Conservation (phyloP, 768 basidiomycete species). For the Sutorius australiensis region DNA sequence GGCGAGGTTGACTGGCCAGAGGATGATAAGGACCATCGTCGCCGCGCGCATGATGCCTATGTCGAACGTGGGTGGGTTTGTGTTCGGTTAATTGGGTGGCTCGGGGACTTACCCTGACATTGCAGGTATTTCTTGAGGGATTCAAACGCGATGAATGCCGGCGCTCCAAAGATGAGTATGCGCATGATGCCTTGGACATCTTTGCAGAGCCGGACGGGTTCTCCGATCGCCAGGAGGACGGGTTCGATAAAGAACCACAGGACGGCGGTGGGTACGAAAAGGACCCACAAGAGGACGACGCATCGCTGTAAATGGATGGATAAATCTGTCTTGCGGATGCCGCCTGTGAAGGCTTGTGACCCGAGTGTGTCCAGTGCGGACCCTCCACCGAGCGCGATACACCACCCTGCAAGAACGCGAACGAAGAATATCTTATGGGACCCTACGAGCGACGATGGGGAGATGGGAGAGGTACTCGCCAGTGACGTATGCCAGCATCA, state of each 20-base stretch:
- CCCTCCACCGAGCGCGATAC: slow-evolving; percentile 72
- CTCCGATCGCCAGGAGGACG: slow-evolving; percentile 59
- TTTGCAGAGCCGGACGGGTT: slow-evolving; percentile 50
- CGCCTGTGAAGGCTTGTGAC: slow-evolving; percentile 72
- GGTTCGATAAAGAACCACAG: slow-evolving; percentile 66
- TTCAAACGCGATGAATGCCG: slow-evolving; percentile 74
- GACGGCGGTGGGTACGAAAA: slow-evolving; percentile 59
- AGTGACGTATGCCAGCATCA: slow-evolving; percentile 79
- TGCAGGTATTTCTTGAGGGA: slow-evolving; percentile 77
- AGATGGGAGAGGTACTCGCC: slow-evolving; percentile 47
- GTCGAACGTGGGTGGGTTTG: not conserved
- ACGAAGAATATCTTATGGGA: slow-evolving; percentile 46
- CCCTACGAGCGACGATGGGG: slow-evolving; percentile 33
- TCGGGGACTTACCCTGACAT: slow-evolving; percentile 55
- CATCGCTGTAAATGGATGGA: slow-evolving; percentile 73
- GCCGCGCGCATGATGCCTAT: slow-evolving; percentile 74
- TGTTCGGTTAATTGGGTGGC: not conserved
- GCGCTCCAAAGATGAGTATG: slow-evolving; percentile 59
- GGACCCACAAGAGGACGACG: slow-evolving; percentile 56
- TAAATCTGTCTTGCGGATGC: slow-evolving; percentile 54
- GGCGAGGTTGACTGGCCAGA: slow-evolving; percentile 63
- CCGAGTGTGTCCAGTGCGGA: slow-evolving; percentile 76
- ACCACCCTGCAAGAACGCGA: slow-evolving; percentile 53
- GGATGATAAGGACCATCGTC: slow-evolving; percentile 56
- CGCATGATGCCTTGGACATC: slow-evolving; percentile 67